Evolutionary conservation across 2,329 filamentous ascomycete genomes (phyloP), one percentile per base, ranked within the genome.

Genomic region (Penicillium sp.): DNA sequence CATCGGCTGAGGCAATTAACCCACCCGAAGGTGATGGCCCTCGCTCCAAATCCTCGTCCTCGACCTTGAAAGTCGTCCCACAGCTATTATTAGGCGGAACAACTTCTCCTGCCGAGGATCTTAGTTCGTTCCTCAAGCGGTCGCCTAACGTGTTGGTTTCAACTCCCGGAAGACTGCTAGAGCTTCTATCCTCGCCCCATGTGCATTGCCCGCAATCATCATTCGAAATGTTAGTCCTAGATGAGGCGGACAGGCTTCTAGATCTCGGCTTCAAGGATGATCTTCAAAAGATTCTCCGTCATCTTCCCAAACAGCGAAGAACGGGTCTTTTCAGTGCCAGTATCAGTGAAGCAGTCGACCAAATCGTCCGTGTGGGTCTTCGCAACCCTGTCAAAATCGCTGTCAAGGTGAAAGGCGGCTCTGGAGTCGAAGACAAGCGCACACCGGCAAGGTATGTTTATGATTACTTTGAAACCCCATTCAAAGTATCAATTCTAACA

Each of bases 231-330:
- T 83, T 99, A 10, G 90, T 99, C 3, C 82, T 99, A 31, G 94
- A 99, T 69, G 94, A 99, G 77, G 94, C 93, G 46, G 94, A 99
- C 73, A 84, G 94, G 55, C 78, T 99, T 23, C 80, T 99, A 10
- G 94, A 99, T 74, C 82, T 97, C 19, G 94, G 95, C 5, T 97
- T 99, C 75, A 94, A 95, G 72, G 87, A 90, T 52, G 92, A 96
- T 63, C 75, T 99, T 24, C 91, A 94, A 63, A 90, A 86, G 51
- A 96, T 97, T 36, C 77, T 99, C 19, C 85, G 86, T 0, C 84
- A 89, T 14, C 77, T 99, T 5, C 94, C 94, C 0, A 99, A 99
- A 70, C 94, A 99, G 71, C 83, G 94, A 48, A 84, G 94, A 45
- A 99, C 94, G 0, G 94, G 94, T 0, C 78, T 99, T 0, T 99